A percentile compares a stretch with the other conserved stretches of the same genome.
Conservation (phyloP, 139 green algal species). For the Desmodesmus armatus region DNA sequence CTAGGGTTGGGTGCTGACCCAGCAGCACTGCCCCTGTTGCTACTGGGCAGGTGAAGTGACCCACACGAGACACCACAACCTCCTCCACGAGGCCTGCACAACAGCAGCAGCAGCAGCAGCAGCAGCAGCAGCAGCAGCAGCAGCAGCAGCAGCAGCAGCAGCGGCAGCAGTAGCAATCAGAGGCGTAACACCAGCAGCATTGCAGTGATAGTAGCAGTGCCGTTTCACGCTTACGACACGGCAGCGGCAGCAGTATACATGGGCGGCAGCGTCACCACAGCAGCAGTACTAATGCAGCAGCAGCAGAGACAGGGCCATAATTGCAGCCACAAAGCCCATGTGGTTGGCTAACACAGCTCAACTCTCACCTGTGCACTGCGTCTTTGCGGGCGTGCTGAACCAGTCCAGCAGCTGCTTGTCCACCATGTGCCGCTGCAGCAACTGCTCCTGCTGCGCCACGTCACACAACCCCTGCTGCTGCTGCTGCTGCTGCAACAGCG, state of each 20-base stretch:
- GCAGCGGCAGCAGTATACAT: no score
- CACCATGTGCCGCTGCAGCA: not conserved
- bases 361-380: not conserved
- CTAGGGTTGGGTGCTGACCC: not conserved
- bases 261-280: no score
- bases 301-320: no score
- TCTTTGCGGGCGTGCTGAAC: not conserved
- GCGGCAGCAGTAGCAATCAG: not conserved
- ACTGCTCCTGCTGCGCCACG: not conserved
- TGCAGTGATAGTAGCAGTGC: no score
- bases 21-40: not conserved
- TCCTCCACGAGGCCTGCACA: not conserved
- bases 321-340: no score
- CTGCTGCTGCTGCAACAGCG: not conserved
- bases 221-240: no score
- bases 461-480: not conserved
- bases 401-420: not conserved
- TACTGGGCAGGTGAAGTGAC: slow-evolving; percentile 19
- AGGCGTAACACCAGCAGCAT: no score
- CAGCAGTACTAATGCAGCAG: no score
- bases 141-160: no score
- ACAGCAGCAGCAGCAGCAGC: not conserved
- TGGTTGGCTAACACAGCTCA: no score
- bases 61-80: not conserved
- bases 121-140: slow-evolving; percentile 16